Conservation (phyloP, 177 flowering plant species). For the Vitis hybrid region DNA sequence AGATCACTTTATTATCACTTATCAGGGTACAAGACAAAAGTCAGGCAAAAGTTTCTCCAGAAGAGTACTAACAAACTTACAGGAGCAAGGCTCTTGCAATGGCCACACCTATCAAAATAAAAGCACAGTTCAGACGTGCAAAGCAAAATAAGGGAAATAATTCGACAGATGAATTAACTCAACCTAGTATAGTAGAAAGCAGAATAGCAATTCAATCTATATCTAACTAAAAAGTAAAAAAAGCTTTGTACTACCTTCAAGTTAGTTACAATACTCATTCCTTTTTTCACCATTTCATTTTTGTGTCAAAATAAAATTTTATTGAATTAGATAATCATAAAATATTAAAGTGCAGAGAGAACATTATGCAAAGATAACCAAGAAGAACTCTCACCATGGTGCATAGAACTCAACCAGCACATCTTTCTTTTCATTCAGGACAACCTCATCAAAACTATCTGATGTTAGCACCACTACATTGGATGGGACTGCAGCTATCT, state of each 20-base stretch:
- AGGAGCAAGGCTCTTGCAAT: conserved; percentile 88
- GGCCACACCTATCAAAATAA: conserved; percentile 71
- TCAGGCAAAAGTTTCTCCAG: neutral
- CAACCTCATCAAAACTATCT: conserved; percentile 75
- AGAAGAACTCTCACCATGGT: conserved; percentile 67
- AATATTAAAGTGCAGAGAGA: too few relatives aligned
- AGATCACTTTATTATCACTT: neutral
- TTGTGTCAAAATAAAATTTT: too few relatives aligned
- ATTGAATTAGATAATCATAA: too few relatives aligned
- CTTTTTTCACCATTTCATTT: too few relatives aligned
- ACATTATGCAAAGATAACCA: neutral
- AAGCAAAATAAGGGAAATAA: neutral
- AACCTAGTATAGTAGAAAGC: too few relatives aligned
- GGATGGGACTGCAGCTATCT: conserved; percentile 72
- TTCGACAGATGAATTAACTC: too few relatives aligned
- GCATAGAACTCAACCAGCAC: conserved; percentile 98
- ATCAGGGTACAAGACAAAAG: neutral
- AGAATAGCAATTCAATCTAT: too few relatives aligned
- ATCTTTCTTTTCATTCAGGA: conserved; percentile 78
- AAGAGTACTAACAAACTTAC: conserved; percentile 37
- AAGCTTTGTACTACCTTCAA: too few relatives aligned
- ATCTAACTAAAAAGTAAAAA: too few relatives aligned
- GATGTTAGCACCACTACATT: conserved; percentile 69
- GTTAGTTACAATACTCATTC: too few relatives aligned
- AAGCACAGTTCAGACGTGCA: neutral